These are phyloP conservation scores for Aspergillus heteromorphus DNA, from an alignment of 495 filamentous ascomycete species.

Conservation along the genomic window DNA sequence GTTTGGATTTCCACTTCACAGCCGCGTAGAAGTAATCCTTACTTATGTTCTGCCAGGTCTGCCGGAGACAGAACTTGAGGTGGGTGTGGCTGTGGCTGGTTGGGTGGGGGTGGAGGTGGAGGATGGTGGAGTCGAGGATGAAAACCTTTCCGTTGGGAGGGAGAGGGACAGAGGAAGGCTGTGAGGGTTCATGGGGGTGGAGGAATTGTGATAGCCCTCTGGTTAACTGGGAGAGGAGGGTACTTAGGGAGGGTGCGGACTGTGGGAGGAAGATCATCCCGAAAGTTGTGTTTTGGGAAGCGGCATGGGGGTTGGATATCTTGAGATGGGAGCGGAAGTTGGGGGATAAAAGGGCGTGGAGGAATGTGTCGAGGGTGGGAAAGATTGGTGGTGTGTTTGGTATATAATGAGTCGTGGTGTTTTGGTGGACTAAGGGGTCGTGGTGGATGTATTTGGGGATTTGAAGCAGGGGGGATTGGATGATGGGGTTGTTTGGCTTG, in stretches of 20 bases:
- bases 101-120: constrained; percentile 9
- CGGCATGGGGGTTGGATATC: background rate
- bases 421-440: background rate
- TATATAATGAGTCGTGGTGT: background rate
- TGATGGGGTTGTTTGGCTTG: background rate
- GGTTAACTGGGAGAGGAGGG: constrained; percentile 21
- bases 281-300: background rate
- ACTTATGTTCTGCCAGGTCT: constrained; percentile 29
- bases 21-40: constrained; percentile 31
- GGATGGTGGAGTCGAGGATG: constrained; percentile 25
- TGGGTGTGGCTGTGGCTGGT: constrained; percentile 10
- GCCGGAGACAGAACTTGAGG: constrained; percentile 20
- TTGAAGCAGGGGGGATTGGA: background rate
- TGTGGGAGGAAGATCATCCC: constrained; percentile 7
- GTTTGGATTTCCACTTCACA: constrained; percentile 22
- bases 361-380: background rate
- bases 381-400: background rate
- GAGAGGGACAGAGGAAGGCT: no score
- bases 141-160: constrained; percentile 27
- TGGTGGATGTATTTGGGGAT: background rate
- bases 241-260: constrained; percentile 14
- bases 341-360: background rate
- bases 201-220: constrained; percentile 12
- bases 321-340: background rate
- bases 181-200: background rate